Base-by-base conservation (phyloP, 768 basidiomycete genomes). In the Holtermanniella nyarrowii region DNA sequence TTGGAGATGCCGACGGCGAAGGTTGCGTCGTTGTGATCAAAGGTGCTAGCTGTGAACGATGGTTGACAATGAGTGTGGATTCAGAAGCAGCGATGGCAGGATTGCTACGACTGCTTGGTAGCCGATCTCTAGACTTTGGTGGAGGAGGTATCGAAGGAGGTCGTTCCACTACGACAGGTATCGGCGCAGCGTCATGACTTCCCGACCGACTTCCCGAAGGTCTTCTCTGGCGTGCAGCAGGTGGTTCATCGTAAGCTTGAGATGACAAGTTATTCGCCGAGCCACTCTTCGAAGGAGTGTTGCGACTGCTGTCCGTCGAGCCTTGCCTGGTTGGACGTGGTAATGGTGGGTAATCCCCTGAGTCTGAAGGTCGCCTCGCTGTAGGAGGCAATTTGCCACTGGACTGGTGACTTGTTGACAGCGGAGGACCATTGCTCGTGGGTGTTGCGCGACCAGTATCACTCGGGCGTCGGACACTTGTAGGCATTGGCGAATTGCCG, bases 1-100 rank as follows among this genome's bases (percentile, higher is more conserved):
- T 46, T 31, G 3, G 58, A 48, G 22, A 56, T 37, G 16, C 31
- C 26, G 53, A 20, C 2, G 60, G 60, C 5, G 58, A 58, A 18
- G 60, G 52, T 10, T 53, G 26, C 3, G 57, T 62, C 14, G 60
- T 60, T 13, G 57, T 56, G 50, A 63, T 63, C 5, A 25, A 52
- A 14, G 61, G 60, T 10, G 61, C 49, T n/a, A 52, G 50, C 11
- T 23, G 2, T 37, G 39, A 13, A 25, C 40, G 31, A 37, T 7
- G 16, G 16, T 7, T 16, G 16, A 37, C 31, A 37, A 16, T 37
- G 31, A 16, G 31, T 37, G 31, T 37, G 7, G 7, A 7, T 7
- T 37, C 10, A 37, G 10, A 37, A 7, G 31, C 7, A 16, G 31
- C 31, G 31, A 37, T 37, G 31, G 31, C 31, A 16, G n/a, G n/a